These are phyloP conservation scores for Liquidambar formosana DNA, from an alignment of 164 flowering plant species.

Conservation along the genomic window DNA sequence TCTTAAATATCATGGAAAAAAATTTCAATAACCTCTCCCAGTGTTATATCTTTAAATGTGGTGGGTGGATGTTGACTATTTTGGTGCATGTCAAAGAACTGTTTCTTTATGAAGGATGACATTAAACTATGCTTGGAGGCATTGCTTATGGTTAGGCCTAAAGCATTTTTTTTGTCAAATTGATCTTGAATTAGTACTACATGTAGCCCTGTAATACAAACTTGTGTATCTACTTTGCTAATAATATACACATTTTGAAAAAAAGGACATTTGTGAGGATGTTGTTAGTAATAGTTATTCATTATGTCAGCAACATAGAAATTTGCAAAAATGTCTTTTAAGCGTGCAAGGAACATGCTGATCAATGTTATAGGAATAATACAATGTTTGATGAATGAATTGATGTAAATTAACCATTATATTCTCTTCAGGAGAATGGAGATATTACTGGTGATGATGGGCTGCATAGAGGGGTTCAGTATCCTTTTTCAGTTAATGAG, in stretches of 20 bases:
- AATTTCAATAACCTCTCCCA: no score
- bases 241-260: not conserved
- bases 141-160: not conserved
- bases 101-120: not conserved
- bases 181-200: no score
- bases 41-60: no score
- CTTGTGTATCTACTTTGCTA: not conserved
- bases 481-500: slow-evolving; percentile 89
- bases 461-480: slow-evolving; percentile 66
- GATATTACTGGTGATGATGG: slow-evolving; percentile 55
- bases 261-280: not conserved
- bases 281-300: no score
- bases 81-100: not conserved
- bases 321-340: not conserved
- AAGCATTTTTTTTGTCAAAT: no score
- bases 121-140: not conserved
- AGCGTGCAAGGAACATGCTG: not conserved
- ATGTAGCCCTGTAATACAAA: not conserved
- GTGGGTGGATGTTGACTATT: not conserved
- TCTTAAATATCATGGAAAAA: no score
- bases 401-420: slow-evolving; percentile 2
- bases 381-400: no score
- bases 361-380: not conserved
- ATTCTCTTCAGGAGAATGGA: slow-evolving; percentile 73
- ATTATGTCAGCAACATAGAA: not conserved